Percentiles rank a stretch among this genome's conserved stretches.
These are phyloP conservation scores for Botrytis deweyae DNA, from an alignment of 2,329 filamentous ascomycete species.

Conservation along the genomic window DNA sequence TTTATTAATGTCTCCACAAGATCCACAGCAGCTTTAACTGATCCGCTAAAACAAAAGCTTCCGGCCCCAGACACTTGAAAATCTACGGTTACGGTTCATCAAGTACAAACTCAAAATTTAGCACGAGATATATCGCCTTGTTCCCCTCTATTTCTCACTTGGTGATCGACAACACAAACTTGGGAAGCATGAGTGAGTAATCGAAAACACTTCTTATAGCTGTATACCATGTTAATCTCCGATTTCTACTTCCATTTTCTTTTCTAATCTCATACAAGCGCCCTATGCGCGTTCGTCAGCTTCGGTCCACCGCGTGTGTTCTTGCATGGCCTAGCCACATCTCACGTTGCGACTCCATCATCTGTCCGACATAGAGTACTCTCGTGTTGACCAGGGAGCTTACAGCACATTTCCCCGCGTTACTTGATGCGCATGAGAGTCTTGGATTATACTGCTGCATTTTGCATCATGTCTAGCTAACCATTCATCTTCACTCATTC, in stretches of 20 bases:
- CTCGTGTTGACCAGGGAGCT: constrained; percentile 12
- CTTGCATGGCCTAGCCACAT: constrained; percentile 20
- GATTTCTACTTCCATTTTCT: background rate
- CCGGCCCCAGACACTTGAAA: constrained; percentile 3
- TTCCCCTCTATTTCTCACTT: background rate
- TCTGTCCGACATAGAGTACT: constrained; percentile 19
- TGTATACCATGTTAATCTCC: background rate
- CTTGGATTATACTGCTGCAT: constrained; percentile 9
- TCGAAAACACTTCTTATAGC: background rate
- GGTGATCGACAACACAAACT: background rate
- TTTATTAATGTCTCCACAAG: background rate
- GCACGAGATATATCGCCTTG: background rate
- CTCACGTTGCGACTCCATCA: constrained; percentile 21
- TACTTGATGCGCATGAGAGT: constrained; percentile 15
- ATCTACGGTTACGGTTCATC: background rate
- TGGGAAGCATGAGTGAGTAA: constrained; percentile 12
- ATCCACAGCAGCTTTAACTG: constrained; percentile 3
- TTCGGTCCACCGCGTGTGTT: constrained; percentile 15
- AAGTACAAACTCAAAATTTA: constrained; percentile 1
- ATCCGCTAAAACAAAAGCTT: constrained; percentile 18
- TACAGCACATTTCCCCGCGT: constrained; percentile 20
- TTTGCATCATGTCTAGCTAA: constrained; percentile 17
- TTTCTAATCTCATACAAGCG: constrained; percentile 13
- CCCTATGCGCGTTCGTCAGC: constrained; percentile 19
- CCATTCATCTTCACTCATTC: background rate